Conservation (phyloP, 768 basidiomycete species). For the Hypholoma sublateritium region DNA sequence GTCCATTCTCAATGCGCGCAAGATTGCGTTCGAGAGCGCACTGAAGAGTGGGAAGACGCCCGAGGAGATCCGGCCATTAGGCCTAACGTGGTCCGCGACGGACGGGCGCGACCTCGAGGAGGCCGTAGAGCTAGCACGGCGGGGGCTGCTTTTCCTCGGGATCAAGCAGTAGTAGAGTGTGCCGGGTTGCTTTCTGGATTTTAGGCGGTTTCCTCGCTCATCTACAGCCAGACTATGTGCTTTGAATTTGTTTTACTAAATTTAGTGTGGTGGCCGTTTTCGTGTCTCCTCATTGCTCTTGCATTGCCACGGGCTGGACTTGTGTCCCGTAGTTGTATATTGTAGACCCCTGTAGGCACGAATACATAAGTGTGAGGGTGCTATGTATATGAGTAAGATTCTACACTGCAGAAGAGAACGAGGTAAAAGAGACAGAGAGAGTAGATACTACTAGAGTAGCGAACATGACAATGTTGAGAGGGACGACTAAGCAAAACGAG, state of each 20-base stretch:
- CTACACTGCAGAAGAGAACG: background rate
- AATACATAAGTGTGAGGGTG: no score
- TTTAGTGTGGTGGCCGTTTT: no score
- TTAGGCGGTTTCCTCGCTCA: background rate
- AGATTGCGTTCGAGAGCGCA: slow-evolving; percentile 69
- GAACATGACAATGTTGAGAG: no score
- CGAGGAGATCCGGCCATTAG: slow-evolving; percentile 48
- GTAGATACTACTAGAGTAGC: slow-evolving; percentile 1
- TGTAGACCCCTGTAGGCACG: no score
- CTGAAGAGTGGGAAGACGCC: slow-evolving; percentile 53
- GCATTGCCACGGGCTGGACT: no score
- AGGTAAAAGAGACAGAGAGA: background rate
- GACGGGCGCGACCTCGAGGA: slow-evolving; percentile 82
- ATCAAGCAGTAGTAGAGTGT: slow-evolving; percentile 38
- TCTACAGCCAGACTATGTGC: background rate
- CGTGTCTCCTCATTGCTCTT: no score
- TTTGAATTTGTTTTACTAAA: background rate
- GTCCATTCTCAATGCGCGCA: slow-evolving; percentile 68
- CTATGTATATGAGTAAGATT: background rate
- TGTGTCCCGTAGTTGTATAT: no score
- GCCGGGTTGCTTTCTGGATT: background rate
- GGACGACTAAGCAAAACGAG: slow-evolving; percentile 1
- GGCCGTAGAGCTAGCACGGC: slow-evolving; percentile 74
- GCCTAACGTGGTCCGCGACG: slow-evolving; percentile 68
- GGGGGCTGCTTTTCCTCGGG: slow-evolving; percentile 82